Base-by-base conservation (phyloP, 441 rosid species). In the Jatropha multifida region DNA sequence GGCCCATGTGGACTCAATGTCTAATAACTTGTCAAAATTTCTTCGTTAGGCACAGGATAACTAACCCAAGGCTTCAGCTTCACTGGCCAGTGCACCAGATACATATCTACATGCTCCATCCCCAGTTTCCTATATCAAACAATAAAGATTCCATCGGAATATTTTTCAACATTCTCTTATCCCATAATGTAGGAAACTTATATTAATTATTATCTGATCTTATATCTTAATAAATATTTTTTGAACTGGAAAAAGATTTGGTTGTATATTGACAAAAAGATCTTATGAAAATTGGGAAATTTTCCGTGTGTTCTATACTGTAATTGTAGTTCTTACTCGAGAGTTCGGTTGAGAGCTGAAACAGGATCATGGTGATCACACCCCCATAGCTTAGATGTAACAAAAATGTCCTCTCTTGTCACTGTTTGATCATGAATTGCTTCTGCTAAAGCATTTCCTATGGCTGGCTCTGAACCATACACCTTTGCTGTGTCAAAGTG, bases 61-160 rank as follows among this genome's bases (percentile, higher is more conserved):
- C n/a, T 65, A 8, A 78, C 86, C 89, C 92, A 84, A 20, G 92
- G 94, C 83, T 90, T 92, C 78, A 92, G 80, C 83, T 88, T 94
- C 77, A 94, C 83, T 11, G 97, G 98, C 97, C 97, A 94, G 77
- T 94, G 98, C 83, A 94, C 95, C 83, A 94, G 75, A 68, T 92
- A 92, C 91, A 89, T 85, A 84, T 92, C 98, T 65, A 87, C 13
- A 68, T 89, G 87, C 61, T 94, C 95, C 88, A 92, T 85, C n/a
- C 87, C 89, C 86, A 89, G 59, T 38, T 77, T 86, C 88, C 98
- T 90, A 10, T 32, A 40, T 20, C 9, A 41, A 51, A 42, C 27
- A 46, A 54, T 46, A 59, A 32, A 55, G 65, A 74, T 58, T 18
- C 7, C 23, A 32, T 70, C 18, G 7, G 51, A 68, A 68, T 65